Conservation (phyloP, 768 basidiomycete species). For the Tylopilus plumbeoviolaceoides region DNA sequence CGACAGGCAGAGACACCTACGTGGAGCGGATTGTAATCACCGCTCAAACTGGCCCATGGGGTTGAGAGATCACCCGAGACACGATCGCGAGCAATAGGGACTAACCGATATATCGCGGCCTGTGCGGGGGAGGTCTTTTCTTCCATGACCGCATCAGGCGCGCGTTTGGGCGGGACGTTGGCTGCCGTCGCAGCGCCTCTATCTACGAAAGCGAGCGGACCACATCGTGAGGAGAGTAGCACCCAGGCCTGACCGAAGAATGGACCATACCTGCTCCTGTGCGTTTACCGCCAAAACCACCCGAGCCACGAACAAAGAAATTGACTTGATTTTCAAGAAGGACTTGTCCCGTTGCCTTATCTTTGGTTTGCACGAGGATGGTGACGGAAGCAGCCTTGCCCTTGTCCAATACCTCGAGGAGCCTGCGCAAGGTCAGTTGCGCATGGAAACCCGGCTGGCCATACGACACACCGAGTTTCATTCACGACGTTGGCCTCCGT, state of each 20-base stretch:
- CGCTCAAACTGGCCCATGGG: constrained; percentile 61
- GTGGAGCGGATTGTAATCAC: constrained; percentile 89
- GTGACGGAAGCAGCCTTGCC: constrained; percentile 94
- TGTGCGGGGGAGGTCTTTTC: constrained; percentile 81
- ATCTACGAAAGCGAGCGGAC: constrained; percentile 44
- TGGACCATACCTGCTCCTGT: constrained; percentile 60
- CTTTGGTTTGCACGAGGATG: constrained; percentile 69
- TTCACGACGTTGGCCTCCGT: constrained; percentile 78
- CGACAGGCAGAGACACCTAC: constrained; percentile 37
- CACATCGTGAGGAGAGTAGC: not conserved
- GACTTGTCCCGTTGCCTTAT: constrained; percentile 70
- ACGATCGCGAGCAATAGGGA: not conserved
- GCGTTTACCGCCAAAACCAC: constrained; percentile 95
- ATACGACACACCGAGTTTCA: constrained; percentile 50
- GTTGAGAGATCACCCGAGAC: constrained; percentile 6
- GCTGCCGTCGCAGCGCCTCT: constrained; percentile 83
- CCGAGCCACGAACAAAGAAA: constrained; percentile 86
- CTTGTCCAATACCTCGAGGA: constrained; percentile 82
- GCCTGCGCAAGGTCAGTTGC: constrained; percentile 34
- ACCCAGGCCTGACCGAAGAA: constrained; percentile 2
- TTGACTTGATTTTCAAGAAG: constrained; percentile 94
- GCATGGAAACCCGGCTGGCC: not conserved
- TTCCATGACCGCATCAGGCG: constrained; percentile 82
- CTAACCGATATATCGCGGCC: constrained; percentile 88
- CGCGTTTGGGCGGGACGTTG: constrained; percentile 77